Conservation (phyloP, 371 early-diverging fungal genomes). For the Gilbertella persicaria region DNA sequence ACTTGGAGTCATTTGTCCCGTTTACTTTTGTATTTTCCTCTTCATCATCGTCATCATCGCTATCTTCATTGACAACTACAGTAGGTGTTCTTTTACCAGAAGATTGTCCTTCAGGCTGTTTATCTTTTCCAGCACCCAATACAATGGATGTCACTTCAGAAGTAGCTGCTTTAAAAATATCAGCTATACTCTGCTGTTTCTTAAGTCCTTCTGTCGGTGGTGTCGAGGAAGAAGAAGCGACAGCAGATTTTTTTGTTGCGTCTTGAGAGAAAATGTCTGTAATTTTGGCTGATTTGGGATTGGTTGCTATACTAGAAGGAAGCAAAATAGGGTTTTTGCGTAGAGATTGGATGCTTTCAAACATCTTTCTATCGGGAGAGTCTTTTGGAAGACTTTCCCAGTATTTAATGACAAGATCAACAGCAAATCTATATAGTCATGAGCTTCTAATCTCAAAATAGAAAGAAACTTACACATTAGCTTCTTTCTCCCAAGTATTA, state of each 20-base stretch:
- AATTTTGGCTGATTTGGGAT: neutral
- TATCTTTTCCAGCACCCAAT: neutral
- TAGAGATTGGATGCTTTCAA: slow-evolving; percentile 1
- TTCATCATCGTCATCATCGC: slow-evolving; percentile 10
- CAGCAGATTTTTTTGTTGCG: neutral
- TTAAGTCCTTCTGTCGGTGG: too few relatives aligned
- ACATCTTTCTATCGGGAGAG: slow-evolving; percentile 5
- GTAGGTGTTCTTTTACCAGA: neutral
- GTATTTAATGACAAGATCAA: slow-evolving; percentile 13
- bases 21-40: neutral
- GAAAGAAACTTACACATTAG: slow-evolving; percentile 32
- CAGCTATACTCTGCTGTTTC: neutral
- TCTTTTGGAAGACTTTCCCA: slow-evolving; percentile 9
- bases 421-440: slow-evolving; percentile 8
- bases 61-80: slow-evolving; percentile 49
- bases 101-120: neutral
- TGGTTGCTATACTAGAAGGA: neutral
- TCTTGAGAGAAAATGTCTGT: neutral
- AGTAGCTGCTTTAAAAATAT: neutral
- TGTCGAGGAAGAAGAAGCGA: neutral
- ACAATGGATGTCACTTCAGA: neutral
- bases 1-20: neutral
- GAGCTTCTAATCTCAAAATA: too few relatives aligned
- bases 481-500: slow-evolving; percentile 47
- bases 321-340: slow-evolving; percentile 7